Base-by-base conservation (phyloP, 2,329 filamentous ascomycete species). In the Blastomyces gilchristii region DNA sequence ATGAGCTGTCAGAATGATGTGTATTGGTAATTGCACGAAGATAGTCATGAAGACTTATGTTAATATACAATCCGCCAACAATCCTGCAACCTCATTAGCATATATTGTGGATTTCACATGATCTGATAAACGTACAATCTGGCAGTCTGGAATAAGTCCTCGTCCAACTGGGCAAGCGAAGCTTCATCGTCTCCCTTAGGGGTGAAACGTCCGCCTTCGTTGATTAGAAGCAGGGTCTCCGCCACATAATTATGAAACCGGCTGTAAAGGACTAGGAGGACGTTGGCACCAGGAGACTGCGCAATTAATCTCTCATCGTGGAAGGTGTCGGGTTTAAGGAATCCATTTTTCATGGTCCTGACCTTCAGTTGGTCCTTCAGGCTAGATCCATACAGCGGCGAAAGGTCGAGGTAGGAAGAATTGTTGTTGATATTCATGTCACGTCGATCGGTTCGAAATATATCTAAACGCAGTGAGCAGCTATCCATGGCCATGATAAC, bases 331-430 rank as follows among this genome's bases (percentile, higher is more conserved):
- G 73, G 71, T 63, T 78, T 76, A 2, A 79, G 68, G 2, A 73
- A 61, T 6, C 76, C 77, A 2, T 71, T 63, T 49, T 72, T 71
- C 62, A 71, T 71, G 37, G 70, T 71, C 1, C 76, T 71, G n/a
- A 75, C 69, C 45, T 66, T 69, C 1, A 65, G 58, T 41, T 78
- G 76, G 63, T 72, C 70, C 22, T 72, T 69, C 0, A 64, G 37
- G 6, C 64, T 74, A 49, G 65, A 72, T 0, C 78, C 78, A 63
- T 80, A 80, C 0, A 80, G 66, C 0, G 78, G 78, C 2, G 76
- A 71, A 0, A 81, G 68, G 62, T 81, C 79, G 4, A 80, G 70
- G 63, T 80, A 81, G 0, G 79, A 81, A 0, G 78, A 79, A 0
- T 69, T 75, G 22, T 76, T 73, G 58, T 59, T 68, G 65, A 66